Evolutionary conservation across 176 grass and related monocot species (phyloP).

Genomic region (Avena sativa): DNA sequence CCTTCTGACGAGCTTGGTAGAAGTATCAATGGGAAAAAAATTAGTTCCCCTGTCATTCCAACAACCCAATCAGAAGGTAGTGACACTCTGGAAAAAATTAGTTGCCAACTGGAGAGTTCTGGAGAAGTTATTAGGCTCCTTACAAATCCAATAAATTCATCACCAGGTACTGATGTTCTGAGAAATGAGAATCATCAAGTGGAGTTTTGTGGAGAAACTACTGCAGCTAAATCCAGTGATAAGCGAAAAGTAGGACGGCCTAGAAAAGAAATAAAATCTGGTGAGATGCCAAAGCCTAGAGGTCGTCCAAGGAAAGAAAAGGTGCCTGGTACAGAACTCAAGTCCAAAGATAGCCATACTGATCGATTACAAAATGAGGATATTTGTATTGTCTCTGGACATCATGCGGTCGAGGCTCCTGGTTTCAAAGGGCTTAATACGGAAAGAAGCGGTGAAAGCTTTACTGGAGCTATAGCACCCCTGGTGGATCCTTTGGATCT

Average conservation of each 20-base stretch:
- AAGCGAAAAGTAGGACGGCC: slow-evolving; percentile 46
- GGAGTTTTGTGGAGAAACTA: slow-evolving; percentile 39
- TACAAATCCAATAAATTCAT: slow-evolving; percentile 30
- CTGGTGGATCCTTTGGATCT: slow-evolving; percentile 53
- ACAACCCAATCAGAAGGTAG: slow-evolving; percentile 21
- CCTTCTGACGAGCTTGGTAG: slow-evolving; percentile 7
- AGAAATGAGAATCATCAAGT: slow-evolving; percentile 47
- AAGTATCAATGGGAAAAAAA: slow-evolving; percentile 19
- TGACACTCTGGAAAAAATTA: not conserved
- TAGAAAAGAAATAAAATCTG: slow-evolving; percentile 41
- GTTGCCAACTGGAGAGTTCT: slow-evolving; percentile 19
- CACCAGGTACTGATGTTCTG: slow-evolving; percentile 22
- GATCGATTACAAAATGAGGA: slow-evolving; percentile 32
- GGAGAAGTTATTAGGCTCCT: slow-evolving; percentile 16
- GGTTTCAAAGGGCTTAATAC: slow-evolving; percentile 14
- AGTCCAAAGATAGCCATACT: slow-evolving; percentile 33
- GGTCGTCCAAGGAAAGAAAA: slow-evolving; percentile 55
- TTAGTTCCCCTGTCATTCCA: slow-evolving; percentile 6
- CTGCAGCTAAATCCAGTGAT: slow-evolving; percentile 39
- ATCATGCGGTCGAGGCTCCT: not conserved
- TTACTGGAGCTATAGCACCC: slow-evolving; percentile 25
- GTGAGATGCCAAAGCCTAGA: slow-evolving; percentile 54
- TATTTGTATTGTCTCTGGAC: slow-evolving; percentile 26
- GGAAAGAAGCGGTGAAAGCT: slow-evolving; percentile 32
- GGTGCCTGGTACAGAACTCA: not conserved